A percentile compares a stretch with the other conserved stretches of the same genome.
Evolutionary conservation across 1,139 yeast genomes (phyloP).

Genomic region (Arxiozyma bovina): DNA sequence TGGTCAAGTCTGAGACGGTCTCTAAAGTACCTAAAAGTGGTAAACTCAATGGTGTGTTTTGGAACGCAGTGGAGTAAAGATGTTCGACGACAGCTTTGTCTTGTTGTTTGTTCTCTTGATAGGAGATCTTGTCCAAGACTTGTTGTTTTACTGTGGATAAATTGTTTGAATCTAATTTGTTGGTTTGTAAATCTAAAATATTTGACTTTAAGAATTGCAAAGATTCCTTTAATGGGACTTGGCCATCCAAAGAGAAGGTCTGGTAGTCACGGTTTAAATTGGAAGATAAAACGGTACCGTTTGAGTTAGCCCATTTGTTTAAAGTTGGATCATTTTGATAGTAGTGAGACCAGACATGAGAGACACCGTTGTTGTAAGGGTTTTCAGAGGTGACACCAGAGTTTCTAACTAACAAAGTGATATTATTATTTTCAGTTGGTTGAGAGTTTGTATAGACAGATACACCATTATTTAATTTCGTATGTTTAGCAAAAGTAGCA

Average conservation of each 20-base stretch:
- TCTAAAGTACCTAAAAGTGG: conserved; percentile 69
- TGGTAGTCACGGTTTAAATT: conserved; percentile 45
- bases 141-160: conserved; percentile 17
- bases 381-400: conserved; percentile 77
- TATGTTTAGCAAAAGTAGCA: conserved; percentile 13
- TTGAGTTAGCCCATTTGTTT: neutral
- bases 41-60: conserved; percentile 68
- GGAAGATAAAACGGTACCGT: conserved; percentile 40
- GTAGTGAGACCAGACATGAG: conserved; percentile 51
- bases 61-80: conserved; percentile 73
- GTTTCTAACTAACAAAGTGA: conserved; percentile 47
- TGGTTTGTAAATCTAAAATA: conserved; percentile 3
- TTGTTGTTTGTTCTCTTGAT: conserved; percentile 30
- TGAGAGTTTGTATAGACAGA: neutral
- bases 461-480: conserved; percentile 1
- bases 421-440: neutral
- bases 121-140: conserved; percentile 29
- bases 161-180: neutral
- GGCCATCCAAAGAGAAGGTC: conserved; percentile 42
- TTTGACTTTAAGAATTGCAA: conserved; percentile 27
- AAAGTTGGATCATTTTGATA: conserved; percentile 25
- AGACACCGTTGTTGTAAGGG: conserved; percentile 70
- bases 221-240: conserved; percentile 28
- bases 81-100: conserved; percentile 52
- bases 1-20: conserved; percentile 47